Percentiles rank a stretch among this genome's conserved stretches.
phyloP scores from a whole-genome alignment of 768 basidiomycete genomes.

The Panus rudis region DNA sequence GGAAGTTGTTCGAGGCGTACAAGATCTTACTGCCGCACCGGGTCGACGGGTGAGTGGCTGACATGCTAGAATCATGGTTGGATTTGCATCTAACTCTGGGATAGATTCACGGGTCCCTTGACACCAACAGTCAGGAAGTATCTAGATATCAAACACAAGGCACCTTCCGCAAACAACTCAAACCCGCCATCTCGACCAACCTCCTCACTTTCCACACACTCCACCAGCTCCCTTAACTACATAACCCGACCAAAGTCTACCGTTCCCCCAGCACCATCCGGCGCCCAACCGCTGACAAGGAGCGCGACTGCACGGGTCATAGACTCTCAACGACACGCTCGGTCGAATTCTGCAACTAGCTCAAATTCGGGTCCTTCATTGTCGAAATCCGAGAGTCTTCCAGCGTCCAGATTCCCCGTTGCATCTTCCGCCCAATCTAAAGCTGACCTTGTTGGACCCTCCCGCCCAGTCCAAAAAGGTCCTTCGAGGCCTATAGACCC shows the following conservation, averaged over 20 bases:
- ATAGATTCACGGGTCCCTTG: conserved; percentile 66
- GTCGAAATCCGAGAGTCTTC: conserved; percentile 4
- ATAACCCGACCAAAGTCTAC: background rate
- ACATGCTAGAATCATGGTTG: conserved; percentile 53
- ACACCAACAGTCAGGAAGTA: conserved; percentile 75
- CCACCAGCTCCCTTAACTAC: conserved; percentile 10
- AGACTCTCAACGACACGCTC: background rate
- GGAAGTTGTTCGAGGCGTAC: conserved; percentile 72
- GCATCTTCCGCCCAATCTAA: background rate
- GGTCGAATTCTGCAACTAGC: background rate
- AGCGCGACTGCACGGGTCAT: background rate
- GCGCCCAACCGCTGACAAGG: too few species aligned
- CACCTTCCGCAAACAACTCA: conserved; percentile 16
- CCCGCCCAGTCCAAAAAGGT: background rate
- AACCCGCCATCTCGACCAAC: conserved; percentile 21
- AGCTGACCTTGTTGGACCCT: background rate
- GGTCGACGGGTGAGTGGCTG: conserved; percentile 49
- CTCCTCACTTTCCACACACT: conserved; percentile 19
- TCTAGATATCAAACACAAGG: conserved; percentile 40
- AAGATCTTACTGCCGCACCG: conserved; percentile 60
- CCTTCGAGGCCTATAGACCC: background rate
- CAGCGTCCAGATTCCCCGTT: conserved; percentile 2
- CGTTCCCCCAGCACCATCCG: too few species aligned
- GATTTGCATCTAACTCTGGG: conserved; percentile 60
- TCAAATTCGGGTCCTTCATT: background rate